Conservation (phyloP, 1,284 basidiomycete genomes). For the Pseudozyma sp. region DNA sequence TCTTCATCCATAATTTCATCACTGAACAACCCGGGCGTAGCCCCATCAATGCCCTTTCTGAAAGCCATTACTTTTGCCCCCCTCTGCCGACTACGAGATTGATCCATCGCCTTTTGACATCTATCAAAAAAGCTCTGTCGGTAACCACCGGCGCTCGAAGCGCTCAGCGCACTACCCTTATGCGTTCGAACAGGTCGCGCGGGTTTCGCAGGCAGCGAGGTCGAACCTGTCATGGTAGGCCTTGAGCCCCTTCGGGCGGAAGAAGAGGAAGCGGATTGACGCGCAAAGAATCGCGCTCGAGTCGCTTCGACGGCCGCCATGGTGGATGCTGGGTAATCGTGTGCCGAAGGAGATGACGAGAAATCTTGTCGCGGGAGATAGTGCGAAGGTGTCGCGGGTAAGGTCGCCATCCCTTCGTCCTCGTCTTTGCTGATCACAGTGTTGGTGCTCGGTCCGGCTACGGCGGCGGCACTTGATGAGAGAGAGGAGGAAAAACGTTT, state of each 20-base stretch:
- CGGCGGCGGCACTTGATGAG: not conserved
- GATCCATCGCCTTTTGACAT: conserved; percentile 36
- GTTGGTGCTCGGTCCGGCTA: conserved; percentile 10
- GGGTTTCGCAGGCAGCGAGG: not conserved
- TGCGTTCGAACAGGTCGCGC: not conserved
- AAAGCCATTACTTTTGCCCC: conserved; percentile 4
- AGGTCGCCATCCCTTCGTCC: not conserved
- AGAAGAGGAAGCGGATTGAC: conserved; percentile 12
- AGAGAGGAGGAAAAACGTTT: too few species aligned
- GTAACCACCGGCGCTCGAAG: conserved; percentile 14
- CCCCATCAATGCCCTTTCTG: conserved; percentile 21
- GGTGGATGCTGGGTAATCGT: conserved; percentile 36
- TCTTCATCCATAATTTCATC: conserved; percentile 34
- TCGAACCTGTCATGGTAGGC: conserved; percentile 12
- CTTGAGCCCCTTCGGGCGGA: conserved; percentile 11
- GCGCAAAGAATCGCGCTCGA: conserved; percentile 36
- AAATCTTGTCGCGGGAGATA: conserved; percentile 29
- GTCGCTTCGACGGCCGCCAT: conserved; percentile 30
- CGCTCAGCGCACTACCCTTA: conserved; percentile 18
- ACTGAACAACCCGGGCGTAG: conserved; percentile 17
- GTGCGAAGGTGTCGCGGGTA: not conserved
- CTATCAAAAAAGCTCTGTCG: conserved; percentile 40
- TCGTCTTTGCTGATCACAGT: not conserved
- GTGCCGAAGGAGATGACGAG: conserved; percentile 22
- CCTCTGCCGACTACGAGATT: not conserved